Base-by-base conservation (phyloP, 306 rosid species). In the Hippophae rhamnoides region DNA sequence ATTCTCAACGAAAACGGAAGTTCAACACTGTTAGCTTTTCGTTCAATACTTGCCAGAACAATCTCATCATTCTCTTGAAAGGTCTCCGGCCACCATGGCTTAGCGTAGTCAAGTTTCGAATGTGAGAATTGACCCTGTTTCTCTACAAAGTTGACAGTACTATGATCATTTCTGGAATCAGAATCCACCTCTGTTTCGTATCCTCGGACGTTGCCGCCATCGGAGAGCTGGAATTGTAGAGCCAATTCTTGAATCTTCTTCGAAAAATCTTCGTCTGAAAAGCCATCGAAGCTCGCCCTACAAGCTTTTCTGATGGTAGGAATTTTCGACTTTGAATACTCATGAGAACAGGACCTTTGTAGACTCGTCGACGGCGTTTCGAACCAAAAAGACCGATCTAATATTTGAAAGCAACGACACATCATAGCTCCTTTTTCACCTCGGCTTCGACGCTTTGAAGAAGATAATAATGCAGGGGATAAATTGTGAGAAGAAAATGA, bases 1-100 rank as follows among this genome's bases (percentile, higher is more conserved):
- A 93, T 86, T 13, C 99, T 68, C 10, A 93, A 78, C 4, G 99
- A 93, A 4, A 84, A 78, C 45, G 99, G 99, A 5, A 93, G 82
- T 27, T 84, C 99, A 44, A 86, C 69, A 66, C 95, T 86, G 77
- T 88, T 93, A 6, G 95, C 99, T 65, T 78, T 85, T 44, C 94
- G 73, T 53, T 88, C 94, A 10, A 88, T 85, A 52, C 76, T 80
- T 13, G 79, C 83, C 47, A 79, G 83, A 27, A 75, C 66, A 7
- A 83, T 72, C 60, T 75, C 82, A 25, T 82, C 89, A 31, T 45
- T 74, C 26, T 61, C 78, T 4, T 60, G 74, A 58, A 13, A 53
- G 27, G 57, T 50, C 27, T 65, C 81, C 42, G 57, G 63, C 95
- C 92, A 87, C 52, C 83, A 79, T 5, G 75, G 82, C 72, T 80